phyloP scores from a whole-genome alignment of 257 asterid genomes.

The Primulina eburnea region DNA sequence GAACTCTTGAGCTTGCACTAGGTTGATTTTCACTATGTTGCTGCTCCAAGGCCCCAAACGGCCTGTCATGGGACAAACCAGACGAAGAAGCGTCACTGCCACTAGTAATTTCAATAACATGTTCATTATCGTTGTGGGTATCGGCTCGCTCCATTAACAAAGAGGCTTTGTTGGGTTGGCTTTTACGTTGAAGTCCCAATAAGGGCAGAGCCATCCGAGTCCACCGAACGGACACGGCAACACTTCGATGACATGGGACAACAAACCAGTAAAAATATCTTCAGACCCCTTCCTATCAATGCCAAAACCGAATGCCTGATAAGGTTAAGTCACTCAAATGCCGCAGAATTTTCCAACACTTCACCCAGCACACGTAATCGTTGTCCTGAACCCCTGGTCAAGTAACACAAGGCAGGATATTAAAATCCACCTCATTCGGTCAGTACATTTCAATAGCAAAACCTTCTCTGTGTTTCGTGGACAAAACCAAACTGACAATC shows the following conservation, averaged over 20 bases:
- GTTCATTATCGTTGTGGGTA: constrained; percentile 38
- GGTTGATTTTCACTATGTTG: constrained; percentile 53
- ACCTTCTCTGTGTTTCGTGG: neutral
- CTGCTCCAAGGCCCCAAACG: constrained; percentile 40
- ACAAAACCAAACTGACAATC: neutral
- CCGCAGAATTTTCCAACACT: constrained; percentile 8
- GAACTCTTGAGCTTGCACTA: constrained; percentile 55
- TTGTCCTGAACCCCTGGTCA: constrained; percentile 25
- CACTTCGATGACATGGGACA: constrained; percentile 45
- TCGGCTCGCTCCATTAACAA: constrained; percentile 69
- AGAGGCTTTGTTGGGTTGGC: constrained; percentile 43
- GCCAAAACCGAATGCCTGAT: neutral
- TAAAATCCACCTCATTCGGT: constrained; percentile 14
- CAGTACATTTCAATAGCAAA: neutral
- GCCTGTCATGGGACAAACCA: constrained; percentile 48
- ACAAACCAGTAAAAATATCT: constrained; percentile 23
- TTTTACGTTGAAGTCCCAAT: constrained; percentile 58
- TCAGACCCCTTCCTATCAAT: constrained; percentile 14
- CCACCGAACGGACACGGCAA: constrained; percentile 32
- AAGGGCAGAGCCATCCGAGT: constrained; percentile 62
- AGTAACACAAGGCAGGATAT: constrained; percentile 22
- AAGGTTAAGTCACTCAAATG: neutral
- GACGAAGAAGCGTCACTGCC: constrained; percentile 56
- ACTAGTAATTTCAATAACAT: constrained; percentile 62
- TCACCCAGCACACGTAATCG: constrained; percentile 25